phyloP scores from a whole-genome alignment of 1,284 basidiomycete genomes.

The Moesziomyces globuligerus region DNA sequence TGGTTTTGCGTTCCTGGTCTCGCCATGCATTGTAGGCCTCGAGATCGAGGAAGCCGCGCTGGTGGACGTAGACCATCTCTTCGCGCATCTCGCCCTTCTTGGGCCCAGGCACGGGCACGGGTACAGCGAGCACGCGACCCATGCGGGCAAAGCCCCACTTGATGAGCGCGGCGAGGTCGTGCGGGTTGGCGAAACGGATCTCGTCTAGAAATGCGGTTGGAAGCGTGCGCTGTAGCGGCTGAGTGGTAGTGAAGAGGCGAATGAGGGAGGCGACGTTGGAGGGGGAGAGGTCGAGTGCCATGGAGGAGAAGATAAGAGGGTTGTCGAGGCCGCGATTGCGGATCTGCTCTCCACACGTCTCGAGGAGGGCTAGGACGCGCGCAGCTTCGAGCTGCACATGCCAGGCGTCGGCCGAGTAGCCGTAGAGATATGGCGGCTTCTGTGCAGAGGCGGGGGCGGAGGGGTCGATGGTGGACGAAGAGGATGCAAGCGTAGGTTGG shows the following conservation, averaged over 20 bases:
- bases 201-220: constrained; percentile 49
- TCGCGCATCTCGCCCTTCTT: constrained; percentile 50
- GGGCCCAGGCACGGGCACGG: constrained; percentile 18
- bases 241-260: constrained; percentile 25
- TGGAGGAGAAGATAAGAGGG: constrained; percentile 64
- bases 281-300: constrained; percentile 63
- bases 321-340: constrained; percentile 60
- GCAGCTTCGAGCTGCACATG: constrained; percentile 51
- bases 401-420: constrained; percentile 57
- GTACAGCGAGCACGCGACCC: constrained; percentile 61
- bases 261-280: constrained; percentile 52
- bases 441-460: neutral
- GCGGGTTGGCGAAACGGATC: constrained; percentile 59
- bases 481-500: neutral
- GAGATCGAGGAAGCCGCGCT: constrained; percentile 63
- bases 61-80: constrained; percentile 62
- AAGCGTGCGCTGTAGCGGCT: constrained; percentile 8
- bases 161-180: constrained; percentile 64
- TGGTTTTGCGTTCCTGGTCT: constrained; percentile 49
- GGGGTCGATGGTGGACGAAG: constrained; percentile 2
- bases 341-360: constrained; percentile 54
- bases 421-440: constrained; percentile 40
- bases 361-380: constrained; percentile 43
- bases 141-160: constrained; percentile 66
- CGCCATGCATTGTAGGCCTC: constrained; percentile 61